Evolutionary conservation across 2,329 filamentous ascomycete species (phyloP), one percentile per base, ranked within the genome.

Genomic region (Colletotrichum plurivorum): DNA sequence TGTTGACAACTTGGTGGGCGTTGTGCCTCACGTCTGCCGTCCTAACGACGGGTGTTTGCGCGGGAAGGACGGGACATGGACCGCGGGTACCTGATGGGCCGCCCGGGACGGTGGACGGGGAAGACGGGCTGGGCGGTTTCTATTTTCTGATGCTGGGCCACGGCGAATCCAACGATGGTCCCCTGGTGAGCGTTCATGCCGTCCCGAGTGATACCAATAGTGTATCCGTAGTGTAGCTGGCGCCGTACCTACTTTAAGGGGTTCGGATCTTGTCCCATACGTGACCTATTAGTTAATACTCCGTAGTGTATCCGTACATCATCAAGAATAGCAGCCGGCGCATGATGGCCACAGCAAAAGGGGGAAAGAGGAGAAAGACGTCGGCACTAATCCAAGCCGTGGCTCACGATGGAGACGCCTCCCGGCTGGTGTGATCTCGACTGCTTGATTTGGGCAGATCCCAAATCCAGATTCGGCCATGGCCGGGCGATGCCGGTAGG

Each of bases 61-160:
- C 48, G 53, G 46, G 52, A 63, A 36, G 54, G 45, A 55, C 65
- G 43, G 7, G 31, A 36, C 31, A 13, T n/a, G n/a, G 48, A 20
- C n/a, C n/a, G 48, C 55, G 61, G 61, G 66, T 66, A 59, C 62
- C 66, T 66, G 66, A 56, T 46, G 22, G 39, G 43, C 43, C 31
- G 31, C 8, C 8, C 31, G 31, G 27, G 16, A 16, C 45, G 45
- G 55, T 25, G 36, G 36, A 41, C 46, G 45, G n/a, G 56, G 27
- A 18, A 13, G 43, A 20, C 27, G 49, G 61, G 48, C 31, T 58
- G 48, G 18, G 31, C 36, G n/a, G 61, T 39, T 64, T 54, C 54
- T 65, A 59, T 45, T 59, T 49, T 45, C 20, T 58, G 62, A 45
- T 45, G n/a, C 16, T 39, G 25, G 20, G 48, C 18, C 15, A 16